These are phyloP conservation scores for Paraurostyla sp. DNA, from an alignment of 73 alveolate genomes.

Conservation along the genomic window DNA sequence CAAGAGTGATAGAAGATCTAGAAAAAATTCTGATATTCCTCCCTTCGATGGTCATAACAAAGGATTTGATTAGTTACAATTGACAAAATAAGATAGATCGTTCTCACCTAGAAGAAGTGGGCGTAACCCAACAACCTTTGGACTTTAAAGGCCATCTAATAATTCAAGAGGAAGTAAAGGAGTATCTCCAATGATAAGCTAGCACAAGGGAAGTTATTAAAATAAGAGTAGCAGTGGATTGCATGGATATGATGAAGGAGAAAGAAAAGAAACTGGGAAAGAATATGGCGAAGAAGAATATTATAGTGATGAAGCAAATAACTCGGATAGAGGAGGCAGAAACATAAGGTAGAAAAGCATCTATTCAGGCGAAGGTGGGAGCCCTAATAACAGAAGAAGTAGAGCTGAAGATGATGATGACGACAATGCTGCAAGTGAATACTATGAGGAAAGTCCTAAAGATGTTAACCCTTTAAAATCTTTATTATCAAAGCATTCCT, in stretches of 20 bases:
- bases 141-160: too few relatives aligned
- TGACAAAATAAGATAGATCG: too few relatives aligned
- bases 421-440: not conserved
- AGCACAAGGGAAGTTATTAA: too few relatives aligned
- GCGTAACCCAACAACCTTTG: too few relatives aligned
- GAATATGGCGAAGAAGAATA: conserved; percentile 1
- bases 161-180: too few relatives aligned
- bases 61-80: too few relatives aligned
- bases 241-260: not conserved
- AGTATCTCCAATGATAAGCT: too few relatives aligned
- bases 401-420: not conserved
- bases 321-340: too few relatives aligned
- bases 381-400: not conserved
- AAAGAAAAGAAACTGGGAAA: not conserved
- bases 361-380: not conserved
- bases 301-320: conserved; percentile 27
- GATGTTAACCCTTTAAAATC: not conserved
- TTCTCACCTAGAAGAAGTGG: too few relatives aligned
- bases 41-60: too few relatives aligned
- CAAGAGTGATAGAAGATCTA: not conserved
- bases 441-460: conserved; percentile 17
- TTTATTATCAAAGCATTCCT: not conserved
- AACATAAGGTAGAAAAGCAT: conserved; percentile 17
- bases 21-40: conserved; percentile 23
- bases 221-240: not conserved